phyloP scores from a whole-genome alignment of 306 rosid species.

The Spatholobus suberectus region DNA sequence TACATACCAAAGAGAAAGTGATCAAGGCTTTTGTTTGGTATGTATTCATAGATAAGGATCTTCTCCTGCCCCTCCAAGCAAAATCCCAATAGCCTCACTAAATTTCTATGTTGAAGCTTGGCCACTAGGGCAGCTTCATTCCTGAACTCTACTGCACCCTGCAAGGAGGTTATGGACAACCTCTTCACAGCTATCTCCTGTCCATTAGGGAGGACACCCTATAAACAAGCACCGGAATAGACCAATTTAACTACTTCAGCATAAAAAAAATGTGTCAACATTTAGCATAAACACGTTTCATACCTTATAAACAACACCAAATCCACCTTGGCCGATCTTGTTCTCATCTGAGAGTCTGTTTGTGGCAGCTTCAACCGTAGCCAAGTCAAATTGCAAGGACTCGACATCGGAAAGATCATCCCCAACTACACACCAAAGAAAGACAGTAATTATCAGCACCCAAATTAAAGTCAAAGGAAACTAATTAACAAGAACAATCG shows the following conservation, averaged over 20 bases:
- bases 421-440: slow-evolving; percentile 29
- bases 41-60: slow-evolving; percentile 66
- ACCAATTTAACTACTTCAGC: slow-evolving; percentile 3
- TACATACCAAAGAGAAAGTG: slow-evolving; percentile 57
- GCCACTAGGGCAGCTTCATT: slow-evolving; percentile 65
- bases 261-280: not conserved
- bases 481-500: not conserved
- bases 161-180: slow-evolving; percentile 57
- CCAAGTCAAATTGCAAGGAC: slow-evolving; percentile 51
- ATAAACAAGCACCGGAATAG: not conserved
- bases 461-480: not conserved
- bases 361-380: slow-evolving; percentile 53
- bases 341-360: slow-evolving; percentile 48
- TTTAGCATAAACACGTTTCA: not conserved
- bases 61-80: slow-evolving; percentile 68
- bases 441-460: not conserved
- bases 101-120: slow-evolving; percentile 72
- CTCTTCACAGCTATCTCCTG: slow-evolving; percentile 68
- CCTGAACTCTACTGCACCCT: slow-evolving; percentile 66
- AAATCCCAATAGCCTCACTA: slow-evolving; percentile 62
- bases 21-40: slow-evolving; percentile 67
- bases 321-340: slow-evolving; percentile 66
- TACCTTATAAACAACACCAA: slow-evolving; percentile 67
- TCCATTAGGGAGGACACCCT: slow-evolving; percentile 63
- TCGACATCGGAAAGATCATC: slow-evolving; percentile 41